Conservation (phyloP, 2,329 filamentous ascomycete species). For the Ceratocystis cubensis region DNA sequence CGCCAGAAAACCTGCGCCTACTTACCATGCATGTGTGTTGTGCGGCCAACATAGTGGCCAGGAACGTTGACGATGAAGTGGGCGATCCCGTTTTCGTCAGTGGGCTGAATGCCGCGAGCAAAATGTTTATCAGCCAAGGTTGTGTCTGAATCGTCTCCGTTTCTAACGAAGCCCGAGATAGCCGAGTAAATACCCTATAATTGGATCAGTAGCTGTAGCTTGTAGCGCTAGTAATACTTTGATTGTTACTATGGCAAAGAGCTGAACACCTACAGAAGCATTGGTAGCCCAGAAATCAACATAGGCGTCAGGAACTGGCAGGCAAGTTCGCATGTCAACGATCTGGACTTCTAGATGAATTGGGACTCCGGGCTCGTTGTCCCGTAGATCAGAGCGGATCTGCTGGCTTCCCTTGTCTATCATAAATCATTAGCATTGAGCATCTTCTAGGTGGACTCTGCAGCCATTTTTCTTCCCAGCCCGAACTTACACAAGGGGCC, state of each 20-base stretch:
- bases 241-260: background rate
- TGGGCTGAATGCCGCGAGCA: slow-evolving; percentile 31
- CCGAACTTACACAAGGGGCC: slow-evolving; percentile 35
- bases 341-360: slow-evolving; percentile 24
- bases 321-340: slow-evolving; percentile 24
- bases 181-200: slow-evolving; percentile 30
- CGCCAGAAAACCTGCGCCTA: slow-evolving; percentile 25
- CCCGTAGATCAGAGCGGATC: slow-evolving; percentile 22
- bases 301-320: slow-evolving; percentile 22
- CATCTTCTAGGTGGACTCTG: background rate
- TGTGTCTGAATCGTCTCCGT: slow-evolving; percentile 34
- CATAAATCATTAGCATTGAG: background rate
- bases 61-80: slow-evolving; percentile 35
- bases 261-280: slow-evolving; percentile 27
- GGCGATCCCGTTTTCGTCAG: slow-evolving; percentile 33
- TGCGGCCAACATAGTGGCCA: slow-evolving; percentile 35
- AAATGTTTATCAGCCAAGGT: slow-evolving; percentile 28
- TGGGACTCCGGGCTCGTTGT: slow-evolving; percentile 22
- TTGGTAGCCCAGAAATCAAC: slow-evolving; percentile 26
- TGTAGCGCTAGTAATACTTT: too few species aligned
- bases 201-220: background rate
- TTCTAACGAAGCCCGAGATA: slow-evolving; percentile 26
- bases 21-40: slow-evolving; percentile 37
- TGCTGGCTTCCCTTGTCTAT: slow-evolving; percentile 22
- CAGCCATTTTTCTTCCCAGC: background rate